Evolutionary conservation across 805 yeast genomes (phyloP).

Genomic region (Cyberlindnera sargentensis): DNA sequence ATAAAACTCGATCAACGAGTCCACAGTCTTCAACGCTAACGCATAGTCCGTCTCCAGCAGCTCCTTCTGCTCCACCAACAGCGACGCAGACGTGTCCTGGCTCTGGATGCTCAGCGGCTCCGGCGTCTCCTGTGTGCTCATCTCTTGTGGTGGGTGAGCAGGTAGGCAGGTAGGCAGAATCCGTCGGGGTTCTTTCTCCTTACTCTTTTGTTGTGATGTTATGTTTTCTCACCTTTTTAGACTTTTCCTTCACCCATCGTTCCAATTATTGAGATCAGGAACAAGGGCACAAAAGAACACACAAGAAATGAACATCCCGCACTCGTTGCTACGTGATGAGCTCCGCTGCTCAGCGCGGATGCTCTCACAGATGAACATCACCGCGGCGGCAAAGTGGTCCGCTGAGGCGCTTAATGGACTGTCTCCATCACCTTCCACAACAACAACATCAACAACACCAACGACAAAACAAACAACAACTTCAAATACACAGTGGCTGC

Average conservation of each 20-base stretch:
- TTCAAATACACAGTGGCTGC: background rate
- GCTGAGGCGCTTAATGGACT: slow-evolving; percentile 57
- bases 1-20: slow-evolving; percentile 14
- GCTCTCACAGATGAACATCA: slow-evolving; percentile 51
- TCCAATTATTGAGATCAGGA: no score
- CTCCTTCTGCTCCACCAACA: slow-evolving; percentile 6
- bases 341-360: slow-evolving; percentile 33
- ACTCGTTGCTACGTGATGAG: slow-evolving; percentile 1
- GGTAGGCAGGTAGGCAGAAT: no score
- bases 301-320: background rate
- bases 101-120: background rate
- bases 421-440: background rate
- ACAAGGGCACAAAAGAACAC: no score
- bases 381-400: slow-evolving; percentile 75
- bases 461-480: background rate
- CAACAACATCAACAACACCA: slow-evolving; percentile 7
- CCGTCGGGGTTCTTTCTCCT: no score
- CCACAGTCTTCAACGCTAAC: slow-evolving; percentile 6
- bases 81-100: background rate
- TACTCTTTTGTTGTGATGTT: no score
- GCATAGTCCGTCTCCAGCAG: slow-evolving; percentile 8
- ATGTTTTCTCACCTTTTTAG: no score
- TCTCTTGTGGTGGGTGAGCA: no score
- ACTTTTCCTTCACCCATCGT: no score
- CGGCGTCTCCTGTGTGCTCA: no score